A percentile compares a stretch with the other conserved stretches of the same genome.
Evolutionary conservation across 148 eudicot species (phyloP).

Genomic region (Cornus suecica): DNA sequence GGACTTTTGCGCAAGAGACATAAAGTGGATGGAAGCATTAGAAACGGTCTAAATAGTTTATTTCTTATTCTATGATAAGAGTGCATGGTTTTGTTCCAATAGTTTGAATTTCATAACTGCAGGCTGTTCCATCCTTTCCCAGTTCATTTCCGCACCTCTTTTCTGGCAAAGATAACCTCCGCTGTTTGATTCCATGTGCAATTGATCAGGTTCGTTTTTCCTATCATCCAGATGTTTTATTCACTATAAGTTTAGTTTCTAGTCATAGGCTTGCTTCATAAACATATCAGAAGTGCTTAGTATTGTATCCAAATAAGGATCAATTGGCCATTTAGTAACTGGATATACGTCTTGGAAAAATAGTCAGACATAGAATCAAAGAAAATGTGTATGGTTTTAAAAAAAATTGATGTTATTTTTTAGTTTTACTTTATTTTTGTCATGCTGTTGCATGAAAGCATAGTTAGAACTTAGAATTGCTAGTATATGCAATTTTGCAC

Average conservation of each 20-base stretch:
- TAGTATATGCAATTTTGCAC: too few relatives aligned
- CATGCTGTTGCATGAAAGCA: neutral
- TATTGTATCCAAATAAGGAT: neutral
- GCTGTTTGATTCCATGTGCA: constrained; percentile 97
- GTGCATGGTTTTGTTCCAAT: neutral
- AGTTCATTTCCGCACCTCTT: constrained; percentile 95
- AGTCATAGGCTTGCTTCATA: neutral
- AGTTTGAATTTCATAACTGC: constrained; percentile 17
- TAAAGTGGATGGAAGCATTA: neutral
- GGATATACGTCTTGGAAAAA: neutral
- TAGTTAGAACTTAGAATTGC: neutral
- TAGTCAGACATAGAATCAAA: neutral
- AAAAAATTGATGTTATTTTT: neutral
- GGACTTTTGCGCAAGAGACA: neutral
- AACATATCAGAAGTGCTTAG: neutral
- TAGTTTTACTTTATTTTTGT: neutral
- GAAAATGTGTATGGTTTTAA: neutral
- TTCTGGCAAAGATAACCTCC: constrained; percentile 61
- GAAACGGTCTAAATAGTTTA: neutral
- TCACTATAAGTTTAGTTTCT: neutral
- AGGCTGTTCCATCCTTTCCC: constrained; percentile 98
- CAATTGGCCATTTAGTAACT: neutral
- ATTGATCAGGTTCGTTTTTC: constrained; percentile 82
- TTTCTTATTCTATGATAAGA: neutral
- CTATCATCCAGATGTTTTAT: neutral